Conservation (phyloP, 257 asterid species). For the Nicotiana sylvestris region DNA sequence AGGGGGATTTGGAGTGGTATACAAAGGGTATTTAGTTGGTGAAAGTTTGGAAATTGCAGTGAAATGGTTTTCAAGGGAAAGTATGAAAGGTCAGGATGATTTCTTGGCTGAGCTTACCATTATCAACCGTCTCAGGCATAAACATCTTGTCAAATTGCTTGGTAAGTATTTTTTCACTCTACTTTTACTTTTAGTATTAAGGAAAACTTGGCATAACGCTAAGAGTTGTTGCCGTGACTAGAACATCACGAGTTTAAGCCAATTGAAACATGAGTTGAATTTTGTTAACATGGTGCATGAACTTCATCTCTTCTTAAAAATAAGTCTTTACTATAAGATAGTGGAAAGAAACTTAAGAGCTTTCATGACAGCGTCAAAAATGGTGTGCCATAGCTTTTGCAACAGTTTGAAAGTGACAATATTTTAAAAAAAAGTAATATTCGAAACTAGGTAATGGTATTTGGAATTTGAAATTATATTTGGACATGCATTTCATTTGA, state of each 20-base stretch:
- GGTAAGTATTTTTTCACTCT: conserved; percentile 30
- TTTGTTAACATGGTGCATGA: not conserved
- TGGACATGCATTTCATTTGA: no score
- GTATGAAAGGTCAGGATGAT: conserved; percentile 69
- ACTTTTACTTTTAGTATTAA: not conserved
- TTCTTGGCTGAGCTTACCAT: conserved; percentile 86
- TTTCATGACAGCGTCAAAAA: not conserved
- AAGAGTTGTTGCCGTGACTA: no score
- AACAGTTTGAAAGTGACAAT: not conserved
- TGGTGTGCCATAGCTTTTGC: not conserved
- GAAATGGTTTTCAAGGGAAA: conserved; percentile 73
- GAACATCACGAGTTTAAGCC: no score
- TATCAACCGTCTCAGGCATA: conserved; percentile 81
- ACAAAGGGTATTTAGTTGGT: conserved; percentile 47
- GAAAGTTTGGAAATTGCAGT: conserved; percentile 75
- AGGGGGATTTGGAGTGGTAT: conserved; percentile 88
- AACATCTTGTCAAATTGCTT: conserved; percentile 74
- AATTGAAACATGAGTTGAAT: not conserved
- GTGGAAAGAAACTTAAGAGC: rapidly evolving
- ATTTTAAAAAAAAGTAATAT: no score
- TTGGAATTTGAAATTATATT: no score
- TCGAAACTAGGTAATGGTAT: no score
- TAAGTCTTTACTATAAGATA: not conserved
- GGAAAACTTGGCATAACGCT: no score
- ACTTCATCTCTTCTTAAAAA: not conserved